phyloP scores from a whole-genome alignment of 495 filamentous ascomycete species.

The Hypoxylon lenormandii region DNA sequence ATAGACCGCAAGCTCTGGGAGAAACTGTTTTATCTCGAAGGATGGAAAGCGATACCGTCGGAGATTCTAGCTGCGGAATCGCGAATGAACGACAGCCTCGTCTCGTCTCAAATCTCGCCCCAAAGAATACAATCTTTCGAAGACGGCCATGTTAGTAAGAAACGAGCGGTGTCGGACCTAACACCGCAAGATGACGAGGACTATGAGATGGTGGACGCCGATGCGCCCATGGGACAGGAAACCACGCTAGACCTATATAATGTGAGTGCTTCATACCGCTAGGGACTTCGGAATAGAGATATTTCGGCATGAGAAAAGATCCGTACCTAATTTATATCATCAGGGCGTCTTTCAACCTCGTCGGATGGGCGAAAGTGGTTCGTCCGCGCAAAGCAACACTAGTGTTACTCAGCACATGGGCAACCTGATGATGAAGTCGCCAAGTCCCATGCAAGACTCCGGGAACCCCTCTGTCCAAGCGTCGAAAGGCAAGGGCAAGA shows the following conservation, averaged over 20 bases:
- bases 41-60: conserved; percentile 78
- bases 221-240: conserved; percentile 45
- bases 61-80: conserved; percentile 78
- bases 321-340: conserved; percentile 42
- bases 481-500: conserved; percentile 55
- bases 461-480: conserved; percentile 21
- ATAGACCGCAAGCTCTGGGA: conserved; percentile 88
- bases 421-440: conserved; percentile 47
- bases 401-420: conserved; percentile 42
- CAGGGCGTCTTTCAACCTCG: conserved; percentile 56
- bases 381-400: conserved; percentile 43
- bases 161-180: conserved; percentile 58
- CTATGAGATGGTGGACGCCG: conserved; percentile 60
- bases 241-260: conserved; percentile 33
- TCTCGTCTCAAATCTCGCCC: conserved; percentile 41
- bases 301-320: conserved; percentile 41
- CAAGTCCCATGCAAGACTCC: conserved; percentile 44
- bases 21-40: conserved; percentile 80
- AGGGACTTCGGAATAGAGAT: conserved; percentile 56
- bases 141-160: conserved; percentile 59
- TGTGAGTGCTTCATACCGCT: conserved; percentile 17
- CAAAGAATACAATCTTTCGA: conserved; percentile 52
- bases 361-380: conserved; percentile 37
- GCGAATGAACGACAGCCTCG: conserved; percentile 56
- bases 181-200: conserved; percentile 55